A percentile compares a stretch with the other conserved stretches of the same genome.
phyloP scores from a whole-genome alignment of 352 stramenopile genomes.

The Globisporangium carolinianum region DNA sequence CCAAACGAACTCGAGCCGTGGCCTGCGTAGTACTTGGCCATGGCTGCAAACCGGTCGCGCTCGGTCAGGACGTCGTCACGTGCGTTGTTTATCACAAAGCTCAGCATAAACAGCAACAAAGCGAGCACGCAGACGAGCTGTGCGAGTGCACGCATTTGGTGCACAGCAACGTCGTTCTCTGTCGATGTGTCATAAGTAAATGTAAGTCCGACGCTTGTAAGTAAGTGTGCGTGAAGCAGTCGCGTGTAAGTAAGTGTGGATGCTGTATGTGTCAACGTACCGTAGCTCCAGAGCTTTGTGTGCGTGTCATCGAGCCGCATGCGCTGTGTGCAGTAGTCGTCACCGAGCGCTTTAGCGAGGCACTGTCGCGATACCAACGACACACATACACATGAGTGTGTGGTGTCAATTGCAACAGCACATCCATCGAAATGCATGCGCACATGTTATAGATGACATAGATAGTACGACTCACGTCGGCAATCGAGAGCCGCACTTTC shows the following conservation, averaged over 20 bases:
- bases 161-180: slow-evolving; percentile 40
- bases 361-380: slow-evolving; percentile 19
- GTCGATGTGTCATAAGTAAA: too few relatives aligned
- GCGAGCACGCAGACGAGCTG: slow-evolving; percentile 51
- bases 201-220: too few relatives aligned
- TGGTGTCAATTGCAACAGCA: too few relatives aligned
- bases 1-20: slow-evolving; percentile 3
- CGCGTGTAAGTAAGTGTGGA: background rate
- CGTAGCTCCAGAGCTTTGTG: slow-evolving; percentile 56
- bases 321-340: slow-evolving; percentile 46
- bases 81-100: slow-evolving; percentile 47
- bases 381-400: background rate
- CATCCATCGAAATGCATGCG: too few relatives aligned
- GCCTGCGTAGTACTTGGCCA: slow-evolving; percentile 12
- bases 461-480: slow-evolving; percentile 14
- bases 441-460: too few relatives aligned
- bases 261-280: slow-evolving; percentile 11
- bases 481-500: slow-evolving; percentile 28
- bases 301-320: slow-evolving; percentile 35
- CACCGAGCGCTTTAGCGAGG: slow-evolving; percentile 24
- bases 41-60: slow-evolving; percentile 12
- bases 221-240: background rate
- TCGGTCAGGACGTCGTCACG: slow-evolving; percentile 21
- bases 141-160: slow-evolving; percentile 50
- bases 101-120: slow-evolving; percentile 46